Evolutionary conservation across 169 alveolate genomes (phyloP), one percentile per base, ranked within the genome.

Genomic region (Pseudocohnilembus persalinus): DNA sequence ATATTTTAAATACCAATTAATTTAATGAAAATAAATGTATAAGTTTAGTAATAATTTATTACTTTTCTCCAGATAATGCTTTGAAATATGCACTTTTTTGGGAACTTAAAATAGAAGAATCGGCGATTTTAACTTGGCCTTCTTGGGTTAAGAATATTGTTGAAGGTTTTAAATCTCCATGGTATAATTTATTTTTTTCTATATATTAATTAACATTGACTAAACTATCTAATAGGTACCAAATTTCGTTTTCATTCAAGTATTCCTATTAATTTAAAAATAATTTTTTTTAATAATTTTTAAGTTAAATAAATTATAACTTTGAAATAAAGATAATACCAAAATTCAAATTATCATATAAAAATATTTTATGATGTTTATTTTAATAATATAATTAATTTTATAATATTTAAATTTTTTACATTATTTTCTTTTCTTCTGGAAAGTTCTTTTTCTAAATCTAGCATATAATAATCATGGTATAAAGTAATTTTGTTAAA

Each of bases 191-290:
- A 33, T 77, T 77, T 33, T 77, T 32, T 77, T 77, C 82, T 25
- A 77, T 20, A 34, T 77, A 77, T 1, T 30, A 25, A 1, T 72
- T 28, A 0, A 72, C 72, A 24, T 31, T 26, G 6, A 77, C 63
- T 34, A 77, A 77, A 33, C 73, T 31, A 77, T 77, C 82, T 31
- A 77, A 33, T 77, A 77, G 27, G 27, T 77, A 77, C 82, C 82
- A 77, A 31, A 77, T 31, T 77, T 77, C 82, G 0, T 63, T 33
- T 34, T 77, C 82, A 26, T 33, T 77, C 34, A 77, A 77, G 32
- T 33, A 77, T 77, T 77, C 82, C 82, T 77, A 6, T 32, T 15
- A 31, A 31, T 31, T n/a, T n/a, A n/a, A n/a, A n/a, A n/a, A n/a
- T n/a, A n/a, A n/a, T n/a, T n/a, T n/a, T n/a, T 31, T 75, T 24